Base-by-base conservation (phyloP, 257 asterid species). In the Linaria vulgaris region DNA sequence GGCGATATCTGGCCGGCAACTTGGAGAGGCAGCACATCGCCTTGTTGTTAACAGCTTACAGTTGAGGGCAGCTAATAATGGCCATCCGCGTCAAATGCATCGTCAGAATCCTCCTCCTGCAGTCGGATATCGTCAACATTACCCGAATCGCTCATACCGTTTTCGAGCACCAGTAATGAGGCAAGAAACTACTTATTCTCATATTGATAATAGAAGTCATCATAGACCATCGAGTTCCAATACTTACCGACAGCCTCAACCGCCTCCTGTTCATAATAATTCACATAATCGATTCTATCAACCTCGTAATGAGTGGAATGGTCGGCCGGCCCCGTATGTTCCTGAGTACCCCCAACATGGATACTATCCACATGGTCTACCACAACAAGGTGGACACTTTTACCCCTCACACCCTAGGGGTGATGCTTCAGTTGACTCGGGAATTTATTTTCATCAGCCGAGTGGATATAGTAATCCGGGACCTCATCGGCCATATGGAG, bases 1-100 rank as follows among this genome's bases (percentile, higher is more conserved):
- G 59, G 79, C 85, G 59, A 65, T 83, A 63, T 81, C 95, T 47
- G 96, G 95, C 30, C 86, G 83, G 59, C 96, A 87, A 58, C 88
- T 92, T 56, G 97, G 96, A 16, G 95, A 85, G 53, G 95, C 96
- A 69, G 96, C 99, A 44, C 97, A 79, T 55, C 91, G 99, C 53
- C 83, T 92, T 21, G 90, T 92, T 23, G 83, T 75, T 25, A 92
- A 85, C 66, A 92, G 91, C 68, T 77, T 92, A 61, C 96, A 77
- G 73, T n/a, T 19, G 12, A 34, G 41, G 10, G 41, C 5, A 34
- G 77, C 77, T 38, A 76, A 76, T 41, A 72, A 71, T 50, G 65
- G 70, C 56, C 79, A 64, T 44, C 45, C 67, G 14, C 80, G 78
- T 69, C 82, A 77, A 65, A 59, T 23, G 16, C 58, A 76, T 56